Percentiles rank a stretch among this genome's conserved stretches.
Conservation (phyloP, 257 asterid species). For the Nicotiana knightiana region DNA sequence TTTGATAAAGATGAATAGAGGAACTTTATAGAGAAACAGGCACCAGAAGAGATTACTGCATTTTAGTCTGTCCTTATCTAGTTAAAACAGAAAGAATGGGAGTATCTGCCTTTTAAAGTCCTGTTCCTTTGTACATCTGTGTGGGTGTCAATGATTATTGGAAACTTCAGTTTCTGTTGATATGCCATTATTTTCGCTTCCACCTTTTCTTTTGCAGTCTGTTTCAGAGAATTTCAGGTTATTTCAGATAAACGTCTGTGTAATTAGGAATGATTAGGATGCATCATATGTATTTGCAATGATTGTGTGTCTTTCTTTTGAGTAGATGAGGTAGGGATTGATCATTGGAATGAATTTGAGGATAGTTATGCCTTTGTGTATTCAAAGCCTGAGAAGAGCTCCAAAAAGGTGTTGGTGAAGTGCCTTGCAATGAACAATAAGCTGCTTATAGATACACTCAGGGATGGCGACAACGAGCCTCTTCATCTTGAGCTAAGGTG, state of each 20-base stretch:
- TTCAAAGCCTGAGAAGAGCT: slow-evolving; percentile 50
- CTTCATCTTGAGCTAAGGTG: slow-evolving; percentile 58
- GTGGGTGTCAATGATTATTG: not conserved
- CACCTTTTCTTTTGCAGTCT: not conserved
- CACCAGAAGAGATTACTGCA: not conserved
- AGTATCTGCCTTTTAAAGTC: not conserved
- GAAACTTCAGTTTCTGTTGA: not conserved
- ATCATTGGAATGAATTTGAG: slow-evolving; percentile 61
- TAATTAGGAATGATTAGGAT: not conserved
- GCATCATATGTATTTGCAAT: not conserved
- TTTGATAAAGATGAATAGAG: not conserved
- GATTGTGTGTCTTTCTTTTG: slow-evolving; percentile 5
- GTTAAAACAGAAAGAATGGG: not conserved
- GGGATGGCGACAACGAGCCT: slow-evolving; percentile 55
- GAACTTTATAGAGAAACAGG: not conserved
- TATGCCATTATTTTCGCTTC: not conserved
- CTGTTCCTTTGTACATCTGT: not conserved
- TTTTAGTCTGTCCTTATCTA: not conserved
- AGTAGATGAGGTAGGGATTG: slow-evolving; percentile 69
- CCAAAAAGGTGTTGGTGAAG: slow-evolving; percentile 62
- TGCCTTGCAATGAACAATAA: slow-evolving; percentile 62
- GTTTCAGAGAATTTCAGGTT: not conserved
- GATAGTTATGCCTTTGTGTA: slow-evolving; percentile 62
- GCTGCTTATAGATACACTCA: slow-evolving; percentile 57
- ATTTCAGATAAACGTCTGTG: not conserved